Evolutionary conservation across 208 protist species (phyloP), one percentile per base, ranked within the genome.

Genomic region (Crithidia brevicula): DNA sequence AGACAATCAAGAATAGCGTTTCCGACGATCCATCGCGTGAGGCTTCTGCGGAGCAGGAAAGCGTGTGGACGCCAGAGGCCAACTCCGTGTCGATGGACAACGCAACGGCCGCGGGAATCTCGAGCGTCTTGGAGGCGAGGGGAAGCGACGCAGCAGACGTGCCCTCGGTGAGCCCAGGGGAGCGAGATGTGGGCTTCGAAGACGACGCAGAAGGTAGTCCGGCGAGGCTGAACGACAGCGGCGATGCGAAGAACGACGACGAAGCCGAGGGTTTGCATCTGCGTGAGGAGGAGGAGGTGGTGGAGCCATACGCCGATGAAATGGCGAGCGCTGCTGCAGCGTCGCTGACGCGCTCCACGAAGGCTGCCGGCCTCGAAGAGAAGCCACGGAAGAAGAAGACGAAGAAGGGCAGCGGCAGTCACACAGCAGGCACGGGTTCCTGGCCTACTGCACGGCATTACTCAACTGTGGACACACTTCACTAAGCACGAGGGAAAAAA

Each of bases 251-350:
- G 22, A 25, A 43, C 40, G 40, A 54, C 23, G 52, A 31, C 10
- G 53, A 60, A 16, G 10, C 22, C 9, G 53, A 33, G 1, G 36
- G 27, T 18, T 9, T 18, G 3, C 22, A 52, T 28, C n/a, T n/a
- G n/a, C 9, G 46, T 52, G 22, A 51, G 22, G 51, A 42, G 42
- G 31, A 40, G 18, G 31, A 30, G 34, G 31, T 28, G 22, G 25
- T 52, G 23, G 46, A 52, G 58, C 1, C 28, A 23, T 61, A n/a
- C 15, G 56, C 56, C 23, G 56, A 61, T 22, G 56, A 61, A 34
- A 49, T 25, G 13, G 56, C 50, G 18, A 63, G 43, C 43, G 25
- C n/a, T n/a, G n/a, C 31, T 20, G 58, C 58, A 1, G 58, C 58
- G 43, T 63, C 58, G 40, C 20, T 52, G 28, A 36, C 18, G n/a